phyloP scores from a whole-genome alignment of 495 filamentous ascomycete genomes.

The Neurospora africana region DNA sequence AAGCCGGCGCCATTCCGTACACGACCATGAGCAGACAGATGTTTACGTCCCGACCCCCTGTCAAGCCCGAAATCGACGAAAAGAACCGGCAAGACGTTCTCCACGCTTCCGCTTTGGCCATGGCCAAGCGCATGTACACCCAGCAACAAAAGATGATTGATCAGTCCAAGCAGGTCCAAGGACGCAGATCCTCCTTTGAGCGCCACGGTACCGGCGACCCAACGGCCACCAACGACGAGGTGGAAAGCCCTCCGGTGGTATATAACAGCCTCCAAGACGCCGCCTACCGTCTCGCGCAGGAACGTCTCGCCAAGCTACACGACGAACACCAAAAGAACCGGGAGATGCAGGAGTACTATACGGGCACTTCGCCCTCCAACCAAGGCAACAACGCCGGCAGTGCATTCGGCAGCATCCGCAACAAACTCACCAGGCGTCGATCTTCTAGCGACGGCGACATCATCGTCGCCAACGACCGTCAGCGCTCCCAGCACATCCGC shows the following conservation, averaged over 20 bases:
- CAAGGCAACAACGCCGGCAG: constrained; percentile 14
- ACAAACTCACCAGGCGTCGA: constrained; percentile 50
- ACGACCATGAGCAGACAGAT: constrained; percentile 50
- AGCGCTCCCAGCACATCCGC: constrained; percentile 61
- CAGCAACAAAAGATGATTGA: constrained; percentile 50
- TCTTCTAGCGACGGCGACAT: constrained; percentile 58
- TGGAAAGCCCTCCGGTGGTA: constrained; percentile 21
- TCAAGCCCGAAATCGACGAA: constrained; percentile 63
- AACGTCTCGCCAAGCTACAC: constrained; percentile 70
- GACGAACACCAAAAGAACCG: constrained; percentile 50
- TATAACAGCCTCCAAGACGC: constrained; percentile 66
- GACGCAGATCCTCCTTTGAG: constrained; percentile 16
- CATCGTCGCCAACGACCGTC: constrained; percentile 45
- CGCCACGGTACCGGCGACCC: constrained; percentile 10
- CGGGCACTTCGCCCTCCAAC: not conserved
- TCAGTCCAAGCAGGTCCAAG: constrained; percentile 28
- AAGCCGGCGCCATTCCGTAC: constrained; percentile 31
- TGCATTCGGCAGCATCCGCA: constrained; percentile 40
- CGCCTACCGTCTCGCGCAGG: constrained; percentile 71
- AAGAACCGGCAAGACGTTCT: constrained; percentile 57
- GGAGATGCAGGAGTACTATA: constrained; percentile 62
- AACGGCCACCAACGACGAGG: constrained; percentile 6
- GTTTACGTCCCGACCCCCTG: constrained; percentile 66
- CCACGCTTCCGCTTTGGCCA: constrained; percentile 71
- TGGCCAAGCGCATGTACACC: constrained; percentile 79